phyloP scores from a whole-genome alignment of 805 yeast species.

The Saccharomyces mikatae region DNA sequence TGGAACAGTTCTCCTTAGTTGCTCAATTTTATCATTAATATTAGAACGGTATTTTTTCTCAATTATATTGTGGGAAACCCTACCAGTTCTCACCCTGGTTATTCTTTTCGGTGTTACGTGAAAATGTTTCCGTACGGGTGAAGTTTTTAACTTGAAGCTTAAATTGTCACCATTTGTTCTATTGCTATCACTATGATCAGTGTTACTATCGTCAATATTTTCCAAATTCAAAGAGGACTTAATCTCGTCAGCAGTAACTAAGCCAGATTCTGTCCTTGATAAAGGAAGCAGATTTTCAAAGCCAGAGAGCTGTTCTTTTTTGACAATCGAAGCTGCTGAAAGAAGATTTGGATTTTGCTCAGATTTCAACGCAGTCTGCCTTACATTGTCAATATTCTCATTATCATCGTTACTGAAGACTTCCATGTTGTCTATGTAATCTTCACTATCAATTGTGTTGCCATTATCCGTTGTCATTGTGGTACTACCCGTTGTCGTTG shows the following conservation, averaged over 20 bases:
- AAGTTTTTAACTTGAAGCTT: background rate
- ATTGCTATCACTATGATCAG: background rate
- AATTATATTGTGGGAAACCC: conserved; percentile 60
- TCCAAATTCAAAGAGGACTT: conserved; percentile 1
- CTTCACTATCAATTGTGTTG: background rate
- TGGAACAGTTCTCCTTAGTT: conserved; percentile 60
- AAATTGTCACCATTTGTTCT: background rate
- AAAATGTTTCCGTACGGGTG: background rate
- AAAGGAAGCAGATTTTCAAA: background rate
- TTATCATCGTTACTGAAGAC: background rate
- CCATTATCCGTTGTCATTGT: background rate
- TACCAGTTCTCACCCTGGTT: conserved; percentile 25
- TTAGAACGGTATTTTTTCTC: conserved; percentile 67
- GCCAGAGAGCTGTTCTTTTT: background rate
- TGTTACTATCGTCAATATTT: conserved; percentile 1
- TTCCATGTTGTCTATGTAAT: background rate
- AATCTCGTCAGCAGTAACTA: background rate
- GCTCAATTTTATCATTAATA: conserved; percentile 58
- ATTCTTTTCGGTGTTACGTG: background rate
- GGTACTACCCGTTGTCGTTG: background rate
- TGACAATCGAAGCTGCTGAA: background rate
- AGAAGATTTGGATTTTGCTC: background rate
- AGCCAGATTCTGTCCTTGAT: background rate
- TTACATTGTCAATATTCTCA: background rate
- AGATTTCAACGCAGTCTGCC: background rate